These are phyloP conservation scores for Yamadazyma atmosphaerica DNA, from an alignment of 1,139 yeast species.

Conservation along the genomic window DNA sequence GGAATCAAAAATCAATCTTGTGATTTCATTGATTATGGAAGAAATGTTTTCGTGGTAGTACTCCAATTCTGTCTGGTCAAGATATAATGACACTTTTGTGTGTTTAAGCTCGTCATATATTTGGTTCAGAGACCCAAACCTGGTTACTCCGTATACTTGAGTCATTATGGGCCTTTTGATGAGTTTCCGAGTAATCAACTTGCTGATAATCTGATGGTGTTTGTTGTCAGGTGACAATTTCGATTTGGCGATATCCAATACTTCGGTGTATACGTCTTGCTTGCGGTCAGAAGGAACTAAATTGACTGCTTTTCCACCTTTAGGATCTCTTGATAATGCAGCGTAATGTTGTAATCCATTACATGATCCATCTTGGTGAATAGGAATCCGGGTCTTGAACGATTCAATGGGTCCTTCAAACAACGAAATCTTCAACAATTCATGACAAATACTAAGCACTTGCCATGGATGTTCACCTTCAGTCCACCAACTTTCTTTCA, in stretches of 20 bases:
- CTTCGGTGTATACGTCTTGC: slow-evolving; percentile 39
- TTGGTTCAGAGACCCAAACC: slow-evolving; percentile 37
- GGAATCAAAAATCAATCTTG: slow-evolving; percentile 30
- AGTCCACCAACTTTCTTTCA: slow-evolving; percentile 36
- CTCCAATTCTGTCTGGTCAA: slow-evolving; percentile 6
- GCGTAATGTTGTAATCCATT: slow-evolving; percentile 52
- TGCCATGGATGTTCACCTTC: slow-evolving; percentile 45
- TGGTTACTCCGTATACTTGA: slow-evolving; percentile 48
- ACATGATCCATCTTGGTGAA: slow-evolving; percentile 50
- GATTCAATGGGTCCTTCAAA: slow-evolving; percentile 18
- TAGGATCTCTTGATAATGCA: slow-evolving; percentile 34
- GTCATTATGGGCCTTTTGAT: slow-evolving; percentile 51
- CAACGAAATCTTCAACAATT: slow-evolving; percentile 24
- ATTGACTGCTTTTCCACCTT: slow-evolving; percentile 43
- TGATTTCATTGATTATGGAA: slow-evolving; percentile 22
- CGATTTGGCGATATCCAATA: slow-evolving; percentile 25
- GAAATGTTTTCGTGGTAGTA: slow-evolving; percentile 3
- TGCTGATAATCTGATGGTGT: slow-evolving; percentile 18
- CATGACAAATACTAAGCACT: slow-evolving; percentile 36
- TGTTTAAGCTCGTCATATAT: slow-evolving; percentile 21
- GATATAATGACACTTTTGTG: slow-evolving; percentile 8
- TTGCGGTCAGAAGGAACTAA: slow-evolving; percentile 20
- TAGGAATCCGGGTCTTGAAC: slow-evolving; percentile 36
- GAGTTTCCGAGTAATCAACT: slow-evolving; percentile 31
- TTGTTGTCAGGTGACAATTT: slow-evolving; percentile 16